phyloP scores from a whole-genome alignment of 73 alveolate species.

The Paramecium caudatum region DNA sequence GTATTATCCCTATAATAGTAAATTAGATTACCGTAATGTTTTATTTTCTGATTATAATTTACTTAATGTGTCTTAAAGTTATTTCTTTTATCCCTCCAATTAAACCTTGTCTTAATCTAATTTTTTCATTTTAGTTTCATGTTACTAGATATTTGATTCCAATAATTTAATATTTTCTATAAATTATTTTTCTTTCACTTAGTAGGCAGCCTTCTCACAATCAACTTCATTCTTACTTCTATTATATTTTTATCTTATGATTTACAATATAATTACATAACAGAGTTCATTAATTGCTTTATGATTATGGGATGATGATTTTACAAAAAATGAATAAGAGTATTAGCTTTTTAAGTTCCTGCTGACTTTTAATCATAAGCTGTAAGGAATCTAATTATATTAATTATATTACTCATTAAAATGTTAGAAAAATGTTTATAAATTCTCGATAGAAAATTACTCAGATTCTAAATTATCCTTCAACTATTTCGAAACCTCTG shows the following conservation, averaged over 20 bases:
- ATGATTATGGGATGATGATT: conserved; percentile 57
- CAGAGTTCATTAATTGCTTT: conserved; percentile 33
- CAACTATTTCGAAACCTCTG: not conserved
- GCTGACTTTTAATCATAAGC: conserved; percentile 35
- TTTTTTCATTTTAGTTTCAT: conserved; percentile 56
- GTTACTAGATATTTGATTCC: conserved; percentile 44
- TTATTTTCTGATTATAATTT: conserved; percentile 25
- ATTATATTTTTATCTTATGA: conserved; percentile 20
- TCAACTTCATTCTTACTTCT: conserved; percentile 52
- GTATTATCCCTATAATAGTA: not conserved
- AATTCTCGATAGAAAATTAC: not conserved
- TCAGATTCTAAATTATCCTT: not conserved
- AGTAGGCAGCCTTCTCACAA: not conserved
- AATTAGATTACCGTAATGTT: not conserved
- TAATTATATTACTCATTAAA: not conserved
- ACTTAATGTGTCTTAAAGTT: not conserved
- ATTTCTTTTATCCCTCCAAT: conserved; percentile 48
- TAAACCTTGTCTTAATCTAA: conserved; percentile 43
- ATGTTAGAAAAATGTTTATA: not conserved
- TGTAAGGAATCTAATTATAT: not conserved
- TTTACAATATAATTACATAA: conserved; percentile 21
- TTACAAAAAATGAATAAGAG: conserved; percentile 68
- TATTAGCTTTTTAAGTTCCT: conserved; percentile 63
- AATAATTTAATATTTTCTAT: conserved; percentile 58
- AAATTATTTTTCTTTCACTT: conserved; percentile 65